Evolutionary conservation across 2,329 filamentous ascomycete genomes (phyloP).

Genomic region (Metarhizium album): DNA sequence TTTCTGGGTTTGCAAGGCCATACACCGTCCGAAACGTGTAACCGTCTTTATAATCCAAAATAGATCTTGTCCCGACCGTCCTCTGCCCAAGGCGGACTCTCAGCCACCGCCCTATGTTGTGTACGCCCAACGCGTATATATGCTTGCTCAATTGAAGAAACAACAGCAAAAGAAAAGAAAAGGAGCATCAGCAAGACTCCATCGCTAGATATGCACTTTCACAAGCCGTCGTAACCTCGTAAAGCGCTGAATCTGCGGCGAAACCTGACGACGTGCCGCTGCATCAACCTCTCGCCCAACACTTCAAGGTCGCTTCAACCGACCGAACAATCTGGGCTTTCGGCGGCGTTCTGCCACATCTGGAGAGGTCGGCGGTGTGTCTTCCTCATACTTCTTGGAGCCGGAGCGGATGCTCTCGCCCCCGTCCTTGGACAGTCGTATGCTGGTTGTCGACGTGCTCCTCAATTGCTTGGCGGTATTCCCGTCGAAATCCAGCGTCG

Average conservation of each 20-base stretch:
- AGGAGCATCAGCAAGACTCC: slow-evolving; percentile 9
- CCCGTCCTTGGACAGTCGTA: slow-evolving; percentile 26
- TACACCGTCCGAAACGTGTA: too few relatives aligned
- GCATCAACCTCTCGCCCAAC: not conserved
- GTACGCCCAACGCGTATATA: not conserved
- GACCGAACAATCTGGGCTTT: slow-evolving; percentile 14
- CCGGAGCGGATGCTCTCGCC: slow-evolving; percentile 25
- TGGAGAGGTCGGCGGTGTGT: slow-evolving; percentile 26
- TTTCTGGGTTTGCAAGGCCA: too few relatives aligned
- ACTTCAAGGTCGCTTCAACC: slow-evolving; percentile 6
- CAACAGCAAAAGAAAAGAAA: not conserved
- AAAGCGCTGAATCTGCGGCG: not conserved
- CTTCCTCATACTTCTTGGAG: slow-evolving; percentile 16
- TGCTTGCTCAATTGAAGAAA: not conserved
- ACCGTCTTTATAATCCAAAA: too few relatives aligned
- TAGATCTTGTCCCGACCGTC: too few relatives aligned
- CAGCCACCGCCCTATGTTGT: not conserved
- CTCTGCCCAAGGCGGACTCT: not conserved
- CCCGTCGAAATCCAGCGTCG: slow-evolving; percentile 15
- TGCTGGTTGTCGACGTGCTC: slow-evolving; percentile 18
- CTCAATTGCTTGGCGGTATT: slow-evolving; percentile 12
- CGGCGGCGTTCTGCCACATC: slow-evolving; percentile 18
- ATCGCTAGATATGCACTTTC: slow-evolving; percentile 10
- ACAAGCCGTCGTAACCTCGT: slow-evolving; percentile 10
- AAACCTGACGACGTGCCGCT: not conserved